Conservation (phyloP, 2,329 filamentous ascomycete species). For the Trichoderma semiorbis region DNA sequence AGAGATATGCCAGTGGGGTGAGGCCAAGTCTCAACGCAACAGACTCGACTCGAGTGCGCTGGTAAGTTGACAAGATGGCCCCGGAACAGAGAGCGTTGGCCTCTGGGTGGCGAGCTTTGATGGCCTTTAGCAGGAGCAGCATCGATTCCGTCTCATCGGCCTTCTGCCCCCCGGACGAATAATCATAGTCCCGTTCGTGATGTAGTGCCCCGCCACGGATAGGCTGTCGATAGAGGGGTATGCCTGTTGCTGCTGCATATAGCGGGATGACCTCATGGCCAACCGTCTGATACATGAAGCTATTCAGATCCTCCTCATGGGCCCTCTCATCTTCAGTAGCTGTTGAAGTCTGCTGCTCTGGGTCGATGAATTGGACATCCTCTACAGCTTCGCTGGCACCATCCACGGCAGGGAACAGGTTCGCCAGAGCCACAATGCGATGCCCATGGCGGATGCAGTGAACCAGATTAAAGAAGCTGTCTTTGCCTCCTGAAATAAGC, state of each 20-base stretch:
- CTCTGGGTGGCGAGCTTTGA: constrained; percentile 68
- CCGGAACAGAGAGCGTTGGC: constrained; percentile 86
- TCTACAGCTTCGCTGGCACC: not conserved
- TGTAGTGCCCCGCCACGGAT: constrained; percentile 72
- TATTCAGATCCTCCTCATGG: constrained; percentile 65
- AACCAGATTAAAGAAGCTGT: constrained; percentile 89
- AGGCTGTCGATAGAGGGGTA: constrained; percentile 78
- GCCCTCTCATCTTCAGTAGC: not conserved
- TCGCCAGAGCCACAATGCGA: constrained; percentile 80
- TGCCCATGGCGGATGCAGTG: constrained; percentile 88
- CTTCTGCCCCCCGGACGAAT: constrained; percentile 27
- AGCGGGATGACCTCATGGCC: constrained; percentile 84
- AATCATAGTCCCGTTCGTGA: constrained; percentile 66
- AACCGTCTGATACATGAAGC: constrained; percentile 99
- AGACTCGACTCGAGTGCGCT: constrained; percentile 92
- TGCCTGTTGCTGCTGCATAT: constrained; percentile 71
- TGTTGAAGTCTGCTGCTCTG: constrained; percentile 15
- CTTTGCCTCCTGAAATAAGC: constrained; percentile 92
- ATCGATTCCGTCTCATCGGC: constrained; percentile 87
- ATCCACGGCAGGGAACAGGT: constrained; percentile 61
- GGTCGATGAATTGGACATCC: constrained; percentile 22
- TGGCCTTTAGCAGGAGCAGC: constrained; percentile 65
- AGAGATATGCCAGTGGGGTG: constrained; percentile 79
- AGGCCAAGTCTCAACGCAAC: constrained; percentile 82
- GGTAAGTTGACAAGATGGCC: constrained; percentile 92